Conservation (phyloP, 345 rosid genomes). For the Eucalyptus shirleyi region DNA sequence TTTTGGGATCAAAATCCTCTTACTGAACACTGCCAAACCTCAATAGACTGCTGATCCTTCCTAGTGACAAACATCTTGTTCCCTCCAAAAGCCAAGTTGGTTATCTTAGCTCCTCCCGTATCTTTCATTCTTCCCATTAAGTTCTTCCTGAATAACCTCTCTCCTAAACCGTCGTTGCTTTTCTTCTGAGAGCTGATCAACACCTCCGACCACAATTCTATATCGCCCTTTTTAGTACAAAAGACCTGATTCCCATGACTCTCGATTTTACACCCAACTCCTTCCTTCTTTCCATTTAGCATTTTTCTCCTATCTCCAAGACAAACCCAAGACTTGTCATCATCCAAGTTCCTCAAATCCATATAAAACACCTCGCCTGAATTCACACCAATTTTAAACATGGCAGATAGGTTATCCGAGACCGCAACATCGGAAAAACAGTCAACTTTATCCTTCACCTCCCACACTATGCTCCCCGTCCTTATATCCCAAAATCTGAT, state of each 20-base stretch:
- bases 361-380: slow-evolving; percentile 58
- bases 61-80: slow-evolving; percentile 68
- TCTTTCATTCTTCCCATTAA: slow-evolving; percentile 41
- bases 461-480: slow-evolving; percentile 59
- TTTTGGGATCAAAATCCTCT: background rate
- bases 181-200: slow-evolving; percentile 20
- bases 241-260: slow-evolving; percentile 75
- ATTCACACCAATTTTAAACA: slow-evolving; percentile 67
- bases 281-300: slow-evolving; percentile 64
- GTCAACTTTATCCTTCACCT: slow-evolving; percentile 64
- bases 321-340: slow-evolving; percentile 46
- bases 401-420: slow-evolving; percentile 50
- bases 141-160: slow-evolving; percentile 67
- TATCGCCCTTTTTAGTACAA: slow-evolving; percentile 51
- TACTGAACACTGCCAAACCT: slow-evolving; percentile 78
- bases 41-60: slow-evolving; percentile 61
- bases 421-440: slow-evolving; percentile 79
- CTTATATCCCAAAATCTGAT: slow-evolving; percentile 78
- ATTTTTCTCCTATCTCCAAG: slow-evolving; percentile 47
- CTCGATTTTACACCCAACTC: slow-evolving; percentile 66
- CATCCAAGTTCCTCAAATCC: slow-evolving; percentile 59
- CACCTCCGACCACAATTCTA: slow-evolving; percentile 87
- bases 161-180: slow-evolving; percentile 21
- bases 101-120: slow-evolving; percentile 44
- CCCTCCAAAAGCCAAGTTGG: slow-evolving; percentile 72